Evolutionary conservation across 176 grass and related monocot species (phyloP), one percentile per base, ranked within the genome.

Genomic region (Bolboschoenus planiculmis): DNA sequence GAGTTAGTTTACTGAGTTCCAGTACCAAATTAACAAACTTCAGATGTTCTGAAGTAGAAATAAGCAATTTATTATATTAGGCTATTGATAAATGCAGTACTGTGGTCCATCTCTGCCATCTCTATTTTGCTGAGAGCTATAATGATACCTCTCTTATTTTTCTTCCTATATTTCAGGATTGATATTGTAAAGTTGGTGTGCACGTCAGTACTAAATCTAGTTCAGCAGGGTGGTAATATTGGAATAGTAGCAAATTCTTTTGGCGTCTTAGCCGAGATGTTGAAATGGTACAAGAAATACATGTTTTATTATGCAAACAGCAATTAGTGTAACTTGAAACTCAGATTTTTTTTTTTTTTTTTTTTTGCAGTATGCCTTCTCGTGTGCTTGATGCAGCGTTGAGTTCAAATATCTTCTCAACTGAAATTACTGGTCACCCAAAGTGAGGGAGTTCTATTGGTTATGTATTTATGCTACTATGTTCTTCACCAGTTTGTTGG

Each of bases 121-220:
- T 70, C 10, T 23, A 7, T 50, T 75, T 50, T 75, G 30, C 71
- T 29, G 24, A 75, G 13, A 30, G 31, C 61, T 82, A 31, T 70
- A 84, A 63, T 61, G 44, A 36, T 86, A 30, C 20, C 21, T 81
- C 14, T 70, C 66, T 60, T 74, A 8, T 57, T 42, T 74, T 84
- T 31, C 58, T 67, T 84, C 81, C 8, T 58, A 39, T 57, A 84
- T 91, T 80, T 82, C 86, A 97, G 95, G 84, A 92, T 97, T 88
- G 95, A 97, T 83, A 11, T 93, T 72, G 89, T 83, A 10, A 94
- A 93, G 54, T 60, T 97, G 44, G 76, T 94, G 16, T 97, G 92
- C 86, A 85, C 86, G 40, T 91, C 93, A 18, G 83, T 94, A 82
- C 87, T 90, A 60, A 90, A 90, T 85, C 89, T 83, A 82, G 85